Base-by-base conservation (phyloP, 495 filamentous ascomycete genomes). In the Apiosordaria backusii region DNA sequence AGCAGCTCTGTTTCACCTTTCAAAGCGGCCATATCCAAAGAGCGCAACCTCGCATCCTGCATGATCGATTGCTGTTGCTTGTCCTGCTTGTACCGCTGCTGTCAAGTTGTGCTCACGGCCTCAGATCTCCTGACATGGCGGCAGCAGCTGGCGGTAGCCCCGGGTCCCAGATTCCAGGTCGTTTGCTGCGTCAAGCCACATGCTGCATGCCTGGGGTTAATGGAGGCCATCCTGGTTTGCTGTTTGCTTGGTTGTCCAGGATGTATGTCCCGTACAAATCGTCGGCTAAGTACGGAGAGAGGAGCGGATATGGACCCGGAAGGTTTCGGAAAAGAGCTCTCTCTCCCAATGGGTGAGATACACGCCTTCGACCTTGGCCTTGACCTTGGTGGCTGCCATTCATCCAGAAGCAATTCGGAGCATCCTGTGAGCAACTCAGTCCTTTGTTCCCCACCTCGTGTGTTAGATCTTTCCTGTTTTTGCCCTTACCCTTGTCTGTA, bases 1-100 rank as follows among this genome's bases (percentile, higher is more conserved):
- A 60, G 60, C 63, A 70, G 53, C 50, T 57, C 63, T 70, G 72
- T 75, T 73, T 73, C 71, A 75, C 70, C 72, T 60, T 68, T 65
- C 55, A 66, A 60, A 19, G 16, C 13, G 26, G 16, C 24, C 25
- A 25, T 19, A 27, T 27, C 59, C 27, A 27, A 35, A 21, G 57
- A 60, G 45, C 18, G 52, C 23, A 35, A 24, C 40, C 53, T 62
- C 59, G 26, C 59, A 58, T 57, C 45, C 62, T 69, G 67, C 67
- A 69, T 66, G 67, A 64, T 57, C 63, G 62, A 45, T 54, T 50
- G 35, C 23, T 59, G 57, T 26, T 61, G 54, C 57, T 16, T 18
- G 25, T 25, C 22, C 23, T 15, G 57, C 57, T 25, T 18, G 53
- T 24, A 57, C 53, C 23, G 24, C 57, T 45, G 35, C 35, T 45